phyloP scores from a whole-genome alignment of 345 rosid species.

The Corymbia maculata region DNA sequence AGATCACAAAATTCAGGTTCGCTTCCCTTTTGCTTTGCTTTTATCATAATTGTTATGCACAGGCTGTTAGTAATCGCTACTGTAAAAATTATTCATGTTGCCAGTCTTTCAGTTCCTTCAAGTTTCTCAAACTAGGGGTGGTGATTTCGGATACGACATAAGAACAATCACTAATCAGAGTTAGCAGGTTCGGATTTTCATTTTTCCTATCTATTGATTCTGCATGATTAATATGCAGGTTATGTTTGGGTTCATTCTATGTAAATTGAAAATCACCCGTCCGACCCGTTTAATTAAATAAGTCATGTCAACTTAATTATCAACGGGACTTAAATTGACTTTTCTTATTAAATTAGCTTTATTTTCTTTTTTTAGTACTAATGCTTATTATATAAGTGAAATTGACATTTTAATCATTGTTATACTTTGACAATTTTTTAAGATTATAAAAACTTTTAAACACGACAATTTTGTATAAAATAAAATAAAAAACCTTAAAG shows the following conservation, averaged over 20 bases:
- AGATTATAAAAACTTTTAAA: too few relatives aligned
- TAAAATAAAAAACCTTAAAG: too few relatives aligned
- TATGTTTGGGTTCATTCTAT: background rate
- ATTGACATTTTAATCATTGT: background rate
- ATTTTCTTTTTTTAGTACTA: background rate
- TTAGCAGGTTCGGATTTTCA: background rate
- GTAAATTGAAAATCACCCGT: background rate
- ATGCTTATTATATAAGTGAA: background rate
- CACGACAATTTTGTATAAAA: background rate
- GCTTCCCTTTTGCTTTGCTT: too few relatives aligned
- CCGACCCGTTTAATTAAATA: background rate
- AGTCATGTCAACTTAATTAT: too few relatives aligned
- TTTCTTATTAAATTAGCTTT: background rate
- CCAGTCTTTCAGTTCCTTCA: too few relatives aligned
- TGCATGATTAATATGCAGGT: background rate
- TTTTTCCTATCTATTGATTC: background rate
- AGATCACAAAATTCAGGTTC: background rate
- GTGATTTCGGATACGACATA: too few relatives aligned
- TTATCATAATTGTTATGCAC: too few relatives aligned
- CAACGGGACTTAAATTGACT: too few relatives aligned
- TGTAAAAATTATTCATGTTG: too few relatives aligned
- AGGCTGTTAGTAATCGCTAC: too few relatives aligned
- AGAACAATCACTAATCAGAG: background rate
- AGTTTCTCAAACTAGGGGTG: too few relatives aligned
- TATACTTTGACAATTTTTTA: too few relatives aligned